Evolutionary conservation across 345 rosid genomes (phyloP).

Genomic region (Euphorbia peplus): DNA sequence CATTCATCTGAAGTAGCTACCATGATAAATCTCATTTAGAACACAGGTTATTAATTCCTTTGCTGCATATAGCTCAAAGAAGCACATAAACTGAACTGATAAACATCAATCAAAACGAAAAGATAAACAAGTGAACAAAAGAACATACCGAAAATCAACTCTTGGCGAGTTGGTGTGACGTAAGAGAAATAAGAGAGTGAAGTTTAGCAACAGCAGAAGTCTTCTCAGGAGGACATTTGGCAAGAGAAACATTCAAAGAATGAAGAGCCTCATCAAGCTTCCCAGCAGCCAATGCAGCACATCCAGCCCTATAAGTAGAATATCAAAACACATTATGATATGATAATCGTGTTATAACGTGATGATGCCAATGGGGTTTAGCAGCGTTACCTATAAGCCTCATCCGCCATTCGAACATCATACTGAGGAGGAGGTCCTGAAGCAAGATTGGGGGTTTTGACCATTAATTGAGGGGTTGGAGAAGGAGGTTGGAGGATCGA

Average conservation of each 20-base stretch:
- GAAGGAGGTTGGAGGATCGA: constrained; percentile 40
- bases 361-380: no score
- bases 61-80: background rate
- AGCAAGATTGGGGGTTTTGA: constrained; percentile 10
- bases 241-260: constrained; percentile 46
- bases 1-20: background rate
- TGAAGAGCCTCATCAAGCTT: constrained; percentile 66
- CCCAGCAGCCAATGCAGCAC: constrained; percentile 65
- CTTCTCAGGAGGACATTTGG: constrained; percentile 46
- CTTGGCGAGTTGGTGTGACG: constrained; percentile 38
- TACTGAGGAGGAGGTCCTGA: constrained; percentile 25
- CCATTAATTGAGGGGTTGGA: constrained; percentile 24
- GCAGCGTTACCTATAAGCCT: no score
- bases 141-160: background rate
- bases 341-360: no score
- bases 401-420: constrained; percentile 51
- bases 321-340: no score
- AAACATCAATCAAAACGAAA: background rate
- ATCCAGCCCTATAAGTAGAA: constrained; percentile 57
- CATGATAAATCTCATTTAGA: background rate
- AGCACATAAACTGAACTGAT: background rate
- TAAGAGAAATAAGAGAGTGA: constrained; percentile 44
- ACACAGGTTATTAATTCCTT: background rate
- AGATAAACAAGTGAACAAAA: background rate
- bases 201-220: constrained; percentile 63